Conservation (phyloP, 306 rosid genomes). For the Acacia acuminata region DNA sequence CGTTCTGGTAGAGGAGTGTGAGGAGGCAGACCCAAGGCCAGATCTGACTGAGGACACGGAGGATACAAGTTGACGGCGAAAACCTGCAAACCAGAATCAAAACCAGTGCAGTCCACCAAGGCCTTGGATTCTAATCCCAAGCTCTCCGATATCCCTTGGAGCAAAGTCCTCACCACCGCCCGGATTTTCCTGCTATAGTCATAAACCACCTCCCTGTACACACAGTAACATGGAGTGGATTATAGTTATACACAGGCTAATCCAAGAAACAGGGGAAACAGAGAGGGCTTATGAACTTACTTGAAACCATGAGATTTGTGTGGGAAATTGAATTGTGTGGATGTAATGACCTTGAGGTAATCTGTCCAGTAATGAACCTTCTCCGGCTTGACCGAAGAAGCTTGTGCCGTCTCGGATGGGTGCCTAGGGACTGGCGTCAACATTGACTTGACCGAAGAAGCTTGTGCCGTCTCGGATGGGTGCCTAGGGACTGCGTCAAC, state of each 20-base stretch:
- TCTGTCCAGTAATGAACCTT: conserved; percentile 63
- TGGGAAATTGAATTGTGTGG: conserved; percentile 47
- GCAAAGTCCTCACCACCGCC: conserved; percentile 25
- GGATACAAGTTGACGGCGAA: conserved; percentile 62
- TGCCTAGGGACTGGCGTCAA: conserved; percentile 17
- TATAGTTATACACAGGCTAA: background rate
- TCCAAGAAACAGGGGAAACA: background rate
- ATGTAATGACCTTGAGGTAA: conserved; percentile 38
- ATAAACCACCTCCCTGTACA: conserved; percentile 42
- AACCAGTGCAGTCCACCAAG: conserved; percentile 34
- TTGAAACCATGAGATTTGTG: conserved; percentile 48
- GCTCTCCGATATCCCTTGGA: conserved; percentile 55
- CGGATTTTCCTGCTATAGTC: conserved; percentile 39
- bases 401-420: conserved; percentile 68
- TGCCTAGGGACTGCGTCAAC: too few species aligned
- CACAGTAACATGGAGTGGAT: background rate
- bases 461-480: too few species aligned
- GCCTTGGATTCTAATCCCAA: conserved; percentile 47
- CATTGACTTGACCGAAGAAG: too few species aligned
- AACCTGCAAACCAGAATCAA: conserved; percentile 43
- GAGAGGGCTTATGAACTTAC: background rate
- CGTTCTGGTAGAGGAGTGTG: conserved; percentile 56
- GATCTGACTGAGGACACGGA: conserved; percentile 68
- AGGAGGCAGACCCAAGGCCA: conserved; percentile 59
- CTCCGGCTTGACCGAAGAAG: conserved; percentile 43